phyloP scores from a whole-genome alignment of 177 flowering plant genomes.

The Vitis hybrid region DNA sequence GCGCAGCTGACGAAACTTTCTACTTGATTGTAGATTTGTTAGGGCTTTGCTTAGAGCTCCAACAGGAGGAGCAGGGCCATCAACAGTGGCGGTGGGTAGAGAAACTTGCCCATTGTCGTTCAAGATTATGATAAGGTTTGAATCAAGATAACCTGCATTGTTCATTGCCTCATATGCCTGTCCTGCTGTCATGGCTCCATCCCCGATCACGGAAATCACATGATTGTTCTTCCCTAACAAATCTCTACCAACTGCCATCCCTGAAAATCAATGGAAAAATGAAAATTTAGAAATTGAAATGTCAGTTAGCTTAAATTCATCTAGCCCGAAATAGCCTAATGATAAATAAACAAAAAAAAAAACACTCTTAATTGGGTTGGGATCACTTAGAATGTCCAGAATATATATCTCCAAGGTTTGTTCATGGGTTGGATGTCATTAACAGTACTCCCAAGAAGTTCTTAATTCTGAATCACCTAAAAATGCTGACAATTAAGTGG shows the following conservation, averaged over 20 bases:
- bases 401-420: too few species aligned
- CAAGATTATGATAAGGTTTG: constrained; percentile 42
- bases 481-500: too few species aligned
- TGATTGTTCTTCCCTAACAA: constrained; percentile 43
- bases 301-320: too few species aligned
- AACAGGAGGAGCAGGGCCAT: constrained; percentile 52
- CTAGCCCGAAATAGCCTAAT: too few species aligned
- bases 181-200: constrained; percentile 63
- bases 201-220: constrained; percentile 52
- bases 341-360: too few species aligned
- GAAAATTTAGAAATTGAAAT: too few species aligned
- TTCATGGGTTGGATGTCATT: too few species aligned
- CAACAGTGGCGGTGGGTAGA: constrained; percentile 51
- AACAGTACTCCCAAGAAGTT: too few species aligned
- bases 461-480: too few species aligned
- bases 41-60: constrained; percentile 47
- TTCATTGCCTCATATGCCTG: constrained; percentile 58
- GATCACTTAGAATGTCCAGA: too few species aligned
- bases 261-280: constrained; percentile 19
- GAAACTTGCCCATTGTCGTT: constrained; percentile 56
- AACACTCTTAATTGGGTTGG: too few species aligned
- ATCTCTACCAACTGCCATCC: constrained; percentile 59
- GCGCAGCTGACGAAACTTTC: constrained; percentile 31
- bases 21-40: constrained; percentile 34
- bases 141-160: constrained; percentile 47